Base-by-base conservation (phyloP, 192 early-diverging fungal species). In the Paraglomus brasilianum region DNA sequence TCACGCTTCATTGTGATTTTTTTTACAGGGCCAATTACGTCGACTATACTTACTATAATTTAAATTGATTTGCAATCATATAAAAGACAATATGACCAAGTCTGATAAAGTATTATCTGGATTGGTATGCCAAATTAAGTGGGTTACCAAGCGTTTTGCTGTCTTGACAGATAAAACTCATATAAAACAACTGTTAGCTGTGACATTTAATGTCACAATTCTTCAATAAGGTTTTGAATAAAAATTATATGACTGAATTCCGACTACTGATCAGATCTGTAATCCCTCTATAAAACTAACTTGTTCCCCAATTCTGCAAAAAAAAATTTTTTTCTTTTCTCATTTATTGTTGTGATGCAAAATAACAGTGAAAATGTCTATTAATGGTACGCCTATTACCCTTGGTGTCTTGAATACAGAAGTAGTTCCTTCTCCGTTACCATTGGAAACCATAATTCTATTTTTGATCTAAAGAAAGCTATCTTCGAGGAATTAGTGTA, bases 401-500 rank as follows among this genome's bases (percentile, higher is more conserved):
- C 22, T 59, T 59, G 57, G 57, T 59, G 57, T 14, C 57, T 59
- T n/a, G 57, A 59, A 59, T 38, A 38, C 19, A 41, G 57, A 59
- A 42, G 39, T 59, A 38, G 57, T 59, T 59, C 40, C 36, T 59
- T 59, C 15, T 59, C 2, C 14, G n/a, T 59, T 59, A 59, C 38
- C 39, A 38, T 59, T 59, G 6, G 6, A 59, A 42, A 38, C 14
- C 8, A 59, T 42, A 59, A n/a, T 17, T 38, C 22, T 59, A 59
- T 59, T 59, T 59, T 42, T 38, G 57, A 59, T 5, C 57, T 59
- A 24, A 59, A 59, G 39, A 59, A 59, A 59, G 57, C 57, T 6
- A 59, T 59, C 56, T 58, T 58, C 39, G 36, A 40, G 14, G 57
- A 59, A 59, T 59, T 40, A 59, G 39, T 59, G 57, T 41, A 38